phyloP scores from a whole-genome alignment of 805 yeast species.

The Ogataea paraovalis region DNA sequence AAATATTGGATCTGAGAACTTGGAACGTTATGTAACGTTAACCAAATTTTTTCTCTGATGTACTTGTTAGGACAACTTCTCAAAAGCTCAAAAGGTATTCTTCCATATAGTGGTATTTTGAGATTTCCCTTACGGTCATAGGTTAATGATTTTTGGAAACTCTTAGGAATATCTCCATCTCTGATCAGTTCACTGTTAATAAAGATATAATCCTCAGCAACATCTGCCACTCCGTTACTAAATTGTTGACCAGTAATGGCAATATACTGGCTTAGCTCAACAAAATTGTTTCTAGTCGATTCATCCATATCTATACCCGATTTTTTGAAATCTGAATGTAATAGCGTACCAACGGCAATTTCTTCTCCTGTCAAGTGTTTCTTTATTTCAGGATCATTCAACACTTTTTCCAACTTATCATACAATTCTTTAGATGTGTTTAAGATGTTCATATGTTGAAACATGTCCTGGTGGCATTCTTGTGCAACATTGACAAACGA shows the following conservation, averaged over 20 bases:
- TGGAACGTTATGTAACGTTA: slow-evolving; percentile 63
- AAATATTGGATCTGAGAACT: slow-evolving; percentile 57
- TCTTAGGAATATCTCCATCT: slow-evolving; percentile 25
- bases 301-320: slow-evolving; percentile 83
- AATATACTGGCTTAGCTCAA: slow-evolving; percentile 73
- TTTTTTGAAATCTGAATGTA: slow-evolving; percentile 80
- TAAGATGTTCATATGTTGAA: slow-evolving; percentile 87
- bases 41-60: slow-evolving; percentile 70
- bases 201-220: slow-evolving; percentile 23
- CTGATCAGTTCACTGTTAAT: slow-evolving; percentile 28
- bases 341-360: slow-evolving; percentile 70
- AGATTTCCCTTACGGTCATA: slow-evolving; percentile 36
- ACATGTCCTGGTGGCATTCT: slow-evolving; percentile 80
- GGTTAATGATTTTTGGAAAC: slow-evolving; percentile 19
- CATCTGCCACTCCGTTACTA: slow-evolving; percentile 42
- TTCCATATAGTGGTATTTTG: slow-evolving; percentile 57
- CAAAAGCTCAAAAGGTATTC: slow-evolving; percentile 61
- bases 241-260: slow-evolving; percentile 80
- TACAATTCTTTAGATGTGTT: slow-evolving; percentile 80
- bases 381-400: slow-evolving; percentile 37
- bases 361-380: slow-evolving; percentile 64
- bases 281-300: slow-evolving; percentile 61
- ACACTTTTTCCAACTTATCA: slow-evolving; percentile 50
- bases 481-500: slow-evolving; percentile 78
- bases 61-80: slow-evolving; percentile 51